Evolutionary conservation across 176 grass and related monocot species (phyloP).

Genomic region (Avena eriantha): DNA sequence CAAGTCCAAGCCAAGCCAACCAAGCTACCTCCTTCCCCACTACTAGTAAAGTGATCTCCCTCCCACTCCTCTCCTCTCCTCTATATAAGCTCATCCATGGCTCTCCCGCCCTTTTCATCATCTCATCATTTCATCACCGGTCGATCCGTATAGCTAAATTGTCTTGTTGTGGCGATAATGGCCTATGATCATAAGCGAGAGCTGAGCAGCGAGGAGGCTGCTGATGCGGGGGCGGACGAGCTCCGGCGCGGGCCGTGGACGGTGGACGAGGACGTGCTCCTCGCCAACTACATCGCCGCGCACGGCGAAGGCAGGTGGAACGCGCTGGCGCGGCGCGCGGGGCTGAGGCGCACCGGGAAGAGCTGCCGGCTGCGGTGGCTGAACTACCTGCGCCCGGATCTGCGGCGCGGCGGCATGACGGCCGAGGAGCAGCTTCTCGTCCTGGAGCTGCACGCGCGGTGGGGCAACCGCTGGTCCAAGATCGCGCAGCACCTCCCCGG

Average conservation of each 20-base stretch:
- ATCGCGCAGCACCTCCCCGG: constrained; percentile 92
- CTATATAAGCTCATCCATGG: constrained; percentile 58
- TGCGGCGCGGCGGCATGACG: constrained; percentile 83
- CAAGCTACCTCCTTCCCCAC: background rate
- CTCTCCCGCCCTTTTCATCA: constrained; percentile 62
- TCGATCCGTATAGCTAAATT: background rate
- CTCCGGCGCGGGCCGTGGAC: constrained; percentile 93
- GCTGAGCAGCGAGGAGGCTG: constrained; percentile 44
- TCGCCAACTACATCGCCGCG: constrained; percentile 71
- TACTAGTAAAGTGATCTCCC: background rate
- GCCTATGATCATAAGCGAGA: constrained; percentile 5
- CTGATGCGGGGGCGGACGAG: background rate
- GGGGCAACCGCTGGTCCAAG: constrained; percentile 99
- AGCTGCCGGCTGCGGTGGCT: constrained; percentile 95
- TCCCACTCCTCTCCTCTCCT: background rate
- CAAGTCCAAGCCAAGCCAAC: constrained; percentile 28
- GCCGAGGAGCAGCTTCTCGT: constrained; percentile 90
- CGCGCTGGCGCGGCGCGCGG: constrained; percentile 80
- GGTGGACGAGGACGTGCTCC: constrained; percentile 80
- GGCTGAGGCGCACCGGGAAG: constrained; percentile 83
- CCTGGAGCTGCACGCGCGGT: constrained; percentile 88
- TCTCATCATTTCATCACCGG: constrained; percentile 12
- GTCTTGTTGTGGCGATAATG: background rate
- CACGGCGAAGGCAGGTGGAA: constrained; percentile 95
- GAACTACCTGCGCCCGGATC: constrained; percentile 90